Percentiles rank a stretch among this genome's conserved stretches.
phyloP scores from a whole-genome alignment of 75 land plant genomes.

The Sequoiadendron giganteum region DNA sequence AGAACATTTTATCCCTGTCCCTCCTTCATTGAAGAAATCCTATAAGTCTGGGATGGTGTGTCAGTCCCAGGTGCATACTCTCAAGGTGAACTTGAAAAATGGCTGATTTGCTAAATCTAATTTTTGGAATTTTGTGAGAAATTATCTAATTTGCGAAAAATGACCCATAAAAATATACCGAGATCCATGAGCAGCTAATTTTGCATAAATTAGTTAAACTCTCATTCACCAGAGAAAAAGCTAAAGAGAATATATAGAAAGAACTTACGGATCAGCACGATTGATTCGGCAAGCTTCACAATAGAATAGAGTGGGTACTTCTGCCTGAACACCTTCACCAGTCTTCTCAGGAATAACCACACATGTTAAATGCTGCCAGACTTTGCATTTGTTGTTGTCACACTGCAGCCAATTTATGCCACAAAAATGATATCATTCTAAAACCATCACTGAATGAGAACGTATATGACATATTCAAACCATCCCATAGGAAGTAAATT shows the following conservation, averaged over 20 bases:
- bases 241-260: neutral
- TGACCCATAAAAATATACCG: too few relatives aligned
- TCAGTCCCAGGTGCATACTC: too few relatives aligned
- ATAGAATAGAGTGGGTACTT: slow-evolving; percentile 35
- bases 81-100: too few relatives aligned
- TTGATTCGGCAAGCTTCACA: slow-evolving; percentile 51
- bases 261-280: slow-evolving; percentile 53
- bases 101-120: too few relatives aligned
- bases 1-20: too few relatives aligned
- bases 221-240: neutral
- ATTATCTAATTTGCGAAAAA: too few relatives aligned
- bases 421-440: neutral
- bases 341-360: slow-evolving; percentile 42
- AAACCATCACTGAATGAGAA: neutral
- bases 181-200: neutral
- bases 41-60: too few relatives aligned
- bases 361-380: slow-evolving; percentile 52
- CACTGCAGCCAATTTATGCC: slow-evolving; percentile 25
- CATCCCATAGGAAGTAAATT: neutral
- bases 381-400: slow-evolving; percentile 33
- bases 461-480: neutral
- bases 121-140: too few relatives aligned
- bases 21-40: too few relatives aligned
- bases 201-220: neutral
- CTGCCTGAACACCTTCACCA: slow-evolving; percentile 27